Evolutionary conservation across 164 flowering plant species (phyloP), one percentile per base, ranked within the genome.

Genomic region (Magnolia officinalis): DNA sequence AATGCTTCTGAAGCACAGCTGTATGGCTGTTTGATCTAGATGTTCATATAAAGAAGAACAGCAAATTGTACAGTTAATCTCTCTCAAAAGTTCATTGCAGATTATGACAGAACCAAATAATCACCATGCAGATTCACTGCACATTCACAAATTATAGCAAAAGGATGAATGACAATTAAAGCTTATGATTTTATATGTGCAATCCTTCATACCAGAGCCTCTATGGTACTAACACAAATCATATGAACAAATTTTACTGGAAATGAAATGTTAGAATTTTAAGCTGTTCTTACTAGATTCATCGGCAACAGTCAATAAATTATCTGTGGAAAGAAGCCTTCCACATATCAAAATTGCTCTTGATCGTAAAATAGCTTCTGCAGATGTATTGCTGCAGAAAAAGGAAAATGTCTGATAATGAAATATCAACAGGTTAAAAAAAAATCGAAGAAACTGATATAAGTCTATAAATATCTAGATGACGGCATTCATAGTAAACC

Each of bases 291-390:
- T 87, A 95, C 98, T 72, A 20, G 88, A 79, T 82, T 89, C 87
- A 72, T 90, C 92, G 67, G 85, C 52, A 59, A 84, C 81, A 31
- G 31, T 72, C 74, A 82, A 85, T 37, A 82, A 76, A 76, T 83
- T 83, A 58, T 88, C 94, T 79, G 85, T 84, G 63, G 90, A 84
- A 63, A 96, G 86, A 76, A 96, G 88, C 84, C 98, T 91, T 75
- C 97, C 99, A 84, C 87, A 81, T 75, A 96, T 93, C 92, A 89
- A 82, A 83, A 92, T 86, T 74, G 97, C 95, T 81, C 99, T 92
- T 72, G 94, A 86, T 83, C 95, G 83, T 79, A 93, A 77, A 71
- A 91, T 83, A 74, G 96, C 73, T 8, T 86, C 96, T 51, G 77
- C 73, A 29, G 93, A 86, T 65, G 77, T 67, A 79, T 89, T 82